phyloP scores from a whole-genome alignment of 768 basidiomycete genomes.

The Phlebiopsis flavidoalba region DNA sequence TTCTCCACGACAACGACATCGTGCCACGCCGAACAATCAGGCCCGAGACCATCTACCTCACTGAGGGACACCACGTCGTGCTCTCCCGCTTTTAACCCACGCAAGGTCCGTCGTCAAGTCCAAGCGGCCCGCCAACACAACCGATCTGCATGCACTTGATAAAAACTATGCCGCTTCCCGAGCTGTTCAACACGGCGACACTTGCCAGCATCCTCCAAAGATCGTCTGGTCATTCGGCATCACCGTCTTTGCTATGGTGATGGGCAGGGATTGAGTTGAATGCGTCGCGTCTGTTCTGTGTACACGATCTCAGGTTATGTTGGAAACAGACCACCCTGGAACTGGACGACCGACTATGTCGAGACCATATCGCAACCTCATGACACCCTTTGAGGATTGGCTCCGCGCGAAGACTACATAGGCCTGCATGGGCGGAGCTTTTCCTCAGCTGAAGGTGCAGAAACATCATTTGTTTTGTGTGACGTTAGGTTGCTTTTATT shows the following conservation, averaged over 20 bases:
- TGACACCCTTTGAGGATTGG: too few relatives aligned
- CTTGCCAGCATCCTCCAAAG: slow-evolving; percentile 38
- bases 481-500: too few relatives aligned
- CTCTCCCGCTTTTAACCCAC: slow-evolving; percentile 23
- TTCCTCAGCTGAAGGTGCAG: too few relatives aligned
- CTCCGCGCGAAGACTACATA: too few relatives aligned
- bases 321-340: too few relatives aligned
- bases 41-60: slow-evolving; percentile 25
- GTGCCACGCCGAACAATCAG: slow-evolving; percentile 27
- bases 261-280: slow-evolving; percentile 16
- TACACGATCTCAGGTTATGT: too few relatives aligned
- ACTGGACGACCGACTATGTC: too few relatives aligned
- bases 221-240: slow-evolving; percentile 44
- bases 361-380: too few relatives aligned
- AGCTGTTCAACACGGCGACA: not conserved
- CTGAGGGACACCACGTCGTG: slow-evolving; percentile 16
- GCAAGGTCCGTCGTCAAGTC: slow-evolving; percentile 4
- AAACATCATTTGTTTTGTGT: too few relatives aligned
- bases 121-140: not conserved
- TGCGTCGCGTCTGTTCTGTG: too few relatives aligned
- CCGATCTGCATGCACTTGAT: not conserved
- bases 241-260: slow-evolving; percentile 8
- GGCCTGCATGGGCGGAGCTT: too few relatives aligned
- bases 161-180: not conserved
- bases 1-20: slow-evolving; percentile 18